phyloP scores from a whole-genome alignment of 1,284 basidiomycete species.

The Leccinum insigne region DNA sequence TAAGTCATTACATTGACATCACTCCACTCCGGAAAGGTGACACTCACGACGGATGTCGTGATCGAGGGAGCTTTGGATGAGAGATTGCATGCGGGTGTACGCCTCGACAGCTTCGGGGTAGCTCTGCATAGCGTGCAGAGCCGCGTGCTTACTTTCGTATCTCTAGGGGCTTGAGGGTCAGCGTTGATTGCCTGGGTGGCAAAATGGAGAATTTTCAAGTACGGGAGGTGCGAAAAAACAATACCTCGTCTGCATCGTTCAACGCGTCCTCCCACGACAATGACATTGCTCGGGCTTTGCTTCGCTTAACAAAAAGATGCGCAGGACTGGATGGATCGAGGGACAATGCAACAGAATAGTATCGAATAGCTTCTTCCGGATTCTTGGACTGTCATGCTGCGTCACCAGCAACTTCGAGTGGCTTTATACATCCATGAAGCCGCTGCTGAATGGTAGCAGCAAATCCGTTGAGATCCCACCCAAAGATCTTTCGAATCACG shows the following conservation, averaged over 20 bases:
- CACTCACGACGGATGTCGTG: not conserved
- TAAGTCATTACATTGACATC: too few species aligned
- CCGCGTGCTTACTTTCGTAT: not conserved
- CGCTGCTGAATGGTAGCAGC: not conserved
- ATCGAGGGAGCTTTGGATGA: not conserved
- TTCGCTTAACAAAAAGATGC: constrained; percentile 14
- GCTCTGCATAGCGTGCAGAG: not conserved
- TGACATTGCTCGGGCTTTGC: not conserved
- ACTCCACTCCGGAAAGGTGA: not conserved
- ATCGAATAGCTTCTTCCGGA: not conserved
- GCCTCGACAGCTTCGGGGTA: constrained; percentile 1
- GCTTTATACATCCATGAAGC: not conserved
- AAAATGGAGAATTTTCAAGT: not conserved
- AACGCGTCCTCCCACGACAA: constrained; percentile 3
- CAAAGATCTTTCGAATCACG: constrained; percentile 5
- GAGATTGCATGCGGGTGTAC: not conserved
- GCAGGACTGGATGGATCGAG: not conserved
- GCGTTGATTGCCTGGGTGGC: not conserved
- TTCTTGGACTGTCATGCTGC: not conserved
- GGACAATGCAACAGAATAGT: constrained; percentile 9
- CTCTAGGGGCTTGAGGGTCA: not conserved
- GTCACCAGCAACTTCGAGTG: constrained; percentile 3
- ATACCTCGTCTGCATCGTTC: not conserved
- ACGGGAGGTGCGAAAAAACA: not conserved
- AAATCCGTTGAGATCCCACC: constrained; percentile 1